Conservation (phyloP, 2,329 filamentous ascomycete genomes). For the Aschersonia sp. region DNA sequence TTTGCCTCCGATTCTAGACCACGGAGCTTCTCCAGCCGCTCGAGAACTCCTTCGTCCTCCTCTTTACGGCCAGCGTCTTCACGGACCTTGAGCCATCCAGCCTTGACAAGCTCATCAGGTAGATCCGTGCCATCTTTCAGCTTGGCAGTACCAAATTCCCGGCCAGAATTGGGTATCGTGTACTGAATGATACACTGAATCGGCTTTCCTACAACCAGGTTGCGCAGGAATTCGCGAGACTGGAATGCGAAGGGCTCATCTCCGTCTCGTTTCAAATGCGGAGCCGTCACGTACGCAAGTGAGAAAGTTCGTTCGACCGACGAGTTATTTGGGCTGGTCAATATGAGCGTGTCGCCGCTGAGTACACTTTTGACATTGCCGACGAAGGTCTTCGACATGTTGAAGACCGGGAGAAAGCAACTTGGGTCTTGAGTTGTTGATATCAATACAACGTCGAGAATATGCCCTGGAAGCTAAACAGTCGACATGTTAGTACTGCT, state of each 20-base stretch:
- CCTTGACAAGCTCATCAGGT: conserved; percentile 71
- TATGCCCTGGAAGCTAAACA: too few species aligned
- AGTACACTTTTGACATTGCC: conserved; percentile 85
- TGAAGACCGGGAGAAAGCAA: conserved; percentile 9
- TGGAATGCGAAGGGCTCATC: conserved; percentile 90
- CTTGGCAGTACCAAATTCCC: conserved; percentile 75
- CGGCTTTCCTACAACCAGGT: conserved; percentile 70
- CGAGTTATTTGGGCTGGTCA: conserved; percentile 70
- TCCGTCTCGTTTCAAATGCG: conserved; percentile 73
- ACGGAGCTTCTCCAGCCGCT: conserved; percentile 65
- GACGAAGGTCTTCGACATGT: conserved; percentile 40
- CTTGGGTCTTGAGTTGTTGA: not conserved
- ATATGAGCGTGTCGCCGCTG: conserved; percentile 82
- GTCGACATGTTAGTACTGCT: too few species aligned
- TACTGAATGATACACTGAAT: conserved; percentile 79
- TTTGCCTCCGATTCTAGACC: conserved; percentile 65
- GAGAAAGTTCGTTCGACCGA: conserved; percentile 75
- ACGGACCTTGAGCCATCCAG: conserved; percentile 84
- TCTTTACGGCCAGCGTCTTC: conserved; percentile 91
- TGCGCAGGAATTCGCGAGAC: conserved; percentile 84
- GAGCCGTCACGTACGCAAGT: conserved; percentile 83
- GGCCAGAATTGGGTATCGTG: conserved; percentile 68
- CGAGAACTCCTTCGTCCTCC: conserved; percentile 60
- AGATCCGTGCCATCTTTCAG: conserved; percentile 64
- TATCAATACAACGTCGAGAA: not conserved